Base-by-base conservation (phyloP, 192 early-diverging fungal species). In the Entrophospora sp. region DNA sequence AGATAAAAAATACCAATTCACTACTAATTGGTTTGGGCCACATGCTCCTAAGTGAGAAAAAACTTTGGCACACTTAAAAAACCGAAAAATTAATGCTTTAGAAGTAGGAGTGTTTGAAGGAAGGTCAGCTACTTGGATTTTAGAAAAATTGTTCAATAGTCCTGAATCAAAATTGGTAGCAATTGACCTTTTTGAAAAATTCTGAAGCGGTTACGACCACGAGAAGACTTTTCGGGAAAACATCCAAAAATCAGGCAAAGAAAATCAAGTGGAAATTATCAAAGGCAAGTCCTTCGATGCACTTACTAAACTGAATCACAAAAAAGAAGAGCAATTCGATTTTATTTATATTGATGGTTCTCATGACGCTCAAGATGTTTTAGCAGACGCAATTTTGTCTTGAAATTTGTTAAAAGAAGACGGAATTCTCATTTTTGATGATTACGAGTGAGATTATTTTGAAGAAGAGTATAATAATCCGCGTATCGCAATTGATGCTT, bases 41-140 rank as follows among this genome's bases (percentile, higher is more conserved):
- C n/a, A n/a, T n/a, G n/a, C n/a, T n/a, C n/a, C n/a, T n/a, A n/a
- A n/a, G n/a, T n/a, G n/a, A n/a, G n/a, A n/a, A n/a, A n/a, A n/a
- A n/a, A n/a, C n/a, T n/a, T n/a, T n/a, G n/a, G n/a, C n/a, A n/a
- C n/a, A n/a, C n/a, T n/a, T n/a, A n/a, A n/a, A n/a, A n/a, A n/a
- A n/a, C n/a, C n/a, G 13, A 18, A 31, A 56, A 34, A 31, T 24
- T 53, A 45, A 14, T 67, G 37, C 13, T 36, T 61, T 71, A 1
- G 28, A 44, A 43, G 20, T 59, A 61, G 30, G 34, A 30, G 28
- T 22, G 14, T 40, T 40, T 14, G 37, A 40, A 40, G 37, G 37
- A 14, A 40, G 37, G 14, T 40, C 37, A 14, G 14, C 37, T 40
- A 40, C 14, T 40, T 40, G 37, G 37, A 40, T 40, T 40, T 40